Conservation (phyloP, 768 basidiomycete species). For the Pulveroboletus ravenelii region DNA sequence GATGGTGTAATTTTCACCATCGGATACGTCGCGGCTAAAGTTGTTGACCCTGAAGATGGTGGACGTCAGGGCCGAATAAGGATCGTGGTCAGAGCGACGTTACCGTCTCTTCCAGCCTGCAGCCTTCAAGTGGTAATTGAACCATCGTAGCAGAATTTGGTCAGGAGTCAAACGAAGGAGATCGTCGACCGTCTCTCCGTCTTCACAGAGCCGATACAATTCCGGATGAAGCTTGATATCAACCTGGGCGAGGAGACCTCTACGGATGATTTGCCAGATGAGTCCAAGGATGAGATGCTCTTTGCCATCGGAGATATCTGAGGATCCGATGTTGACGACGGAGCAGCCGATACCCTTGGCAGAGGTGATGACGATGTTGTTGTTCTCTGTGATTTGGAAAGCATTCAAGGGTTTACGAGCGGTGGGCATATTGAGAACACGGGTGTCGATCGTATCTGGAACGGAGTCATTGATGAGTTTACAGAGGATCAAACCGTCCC, state of each 20-base stretch:
- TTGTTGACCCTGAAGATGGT: slow-evolving; percentile 75
- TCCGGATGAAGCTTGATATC: slow-evolving; percentile 99
- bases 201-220: slow-evolving; percentile 91
- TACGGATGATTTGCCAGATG: slow-evolving; percentile 97
- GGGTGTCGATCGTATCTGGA: slow-evolving; percentile 97
- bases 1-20: slow-evolving; percentile 97
- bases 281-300: slow-evolving; percentile 97
- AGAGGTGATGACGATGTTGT: slow-evolving; percentile 98
- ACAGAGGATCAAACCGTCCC: slow-evolving; percentile 93
- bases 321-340: slow-evolving; percentile 96
- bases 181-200: slow-evolving; percentile 96
- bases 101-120: slow-evolving; percentile 88
- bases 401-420: slow-evolving; percentile 84
- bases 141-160: slow-evolving; percentile 97
- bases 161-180: slow-evolving; percentile 91
- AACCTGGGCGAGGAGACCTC: slow-evolving; percentile 89
- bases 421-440: slow-evolving; percentile 90
- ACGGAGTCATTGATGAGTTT: slow-evolving; percentile 99
- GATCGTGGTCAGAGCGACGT: not conserved
- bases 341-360: slow-evolving; percentile 98
- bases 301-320: slow-evolving; percentile 86
- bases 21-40: slow-evolving; percentile 95
- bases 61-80: slow-evolving; percentile 1
- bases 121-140: slow-evolving; percentile 96
- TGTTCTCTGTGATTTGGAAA: slow-evolving; percentile 99